Base-by-base conservation (phyloP, 768 basidiomycete species). In the Suillus alpinus region DNA sequence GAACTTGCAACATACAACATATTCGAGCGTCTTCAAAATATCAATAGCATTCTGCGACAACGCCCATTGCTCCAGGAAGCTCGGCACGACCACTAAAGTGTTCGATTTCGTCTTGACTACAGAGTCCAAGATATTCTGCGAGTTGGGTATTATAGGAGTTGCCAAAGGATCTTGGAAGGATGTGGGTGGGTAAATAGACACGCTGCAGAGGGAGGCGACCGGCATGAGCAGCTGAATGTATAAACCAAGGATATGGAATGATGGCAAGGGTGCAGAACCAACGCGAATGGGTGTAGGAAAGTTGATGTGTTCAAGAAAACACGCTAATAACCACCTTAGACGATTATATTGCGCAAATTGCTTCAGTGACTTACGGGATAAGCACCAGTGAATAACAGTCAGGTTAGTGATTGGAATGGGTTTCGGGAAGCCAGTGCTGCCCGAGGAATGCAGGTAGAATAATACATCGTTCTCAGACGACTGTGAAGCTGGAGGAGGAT, bases 401-500 rank as follows among this genome's bases (percentile, higher is more conserved):
- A 66, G 60, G 46, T 75, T 69, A 0, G 71, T 76, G 36, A 77
- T 70, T 2, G 72, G 67, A 49, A 83, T 76, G 8, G 77, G 65
- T 59, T 80, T 82, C 0, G 81, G 80, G 50, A 79, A 73, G 2
- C 81, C 80, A 0, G 81, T 80, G 55, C 80, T 81, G 16, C 81
- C 81, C 3, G 83, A 83, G 0, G 83, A 83, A 61, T 83, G 80
- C 0, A 81, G 66, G 55, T 79, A 82, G 8, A 77, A 39, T 44
- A 72, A 51, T 67, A 51, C 68, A 59, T 32, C 75, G 50, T 56
- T 65, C 23, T 52, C 62, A 62, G 18, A 16, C 0, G 68, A 57
- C 3, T 57, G 60, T 20, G 3, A 9, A 1, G 47, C 49, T 9
- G 52, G 47, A 44, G 63, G 58, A 4, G 64, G 64, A 34, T 65